A percentile compares a stretch with the other conserved stretches of the same genome.
Conservation (phyloP, 2,329 filamentous ascomycete genomes). For the Sclerotinia spermophila region DNA sequence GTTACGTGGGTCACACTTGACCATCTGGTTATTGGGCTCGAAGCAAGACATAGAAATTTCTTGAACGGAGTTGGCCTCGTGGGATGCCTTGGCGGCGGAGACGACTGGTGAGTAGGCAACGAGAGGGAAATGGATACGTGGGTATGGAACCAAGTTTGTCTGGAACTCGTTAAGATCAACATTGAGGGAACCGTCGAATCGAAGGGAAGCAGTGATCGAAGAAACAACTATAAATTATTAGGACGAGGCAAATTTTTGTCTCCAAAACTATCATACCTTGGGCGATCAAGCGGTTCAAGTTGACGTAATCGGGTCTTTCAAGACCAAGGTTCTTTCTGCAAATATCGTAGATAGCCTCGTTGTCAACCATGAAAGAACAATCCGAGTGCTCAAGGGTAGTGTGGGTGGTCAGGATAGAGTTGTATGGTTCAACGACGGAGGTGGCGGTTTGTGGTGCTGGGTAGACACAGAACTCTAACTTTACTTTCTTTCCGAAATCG, state of each 20-base stretch:
- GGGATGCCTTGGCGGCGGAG: constrained; percentile 56
- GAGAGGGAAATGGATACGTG: constrained; percentile 64
- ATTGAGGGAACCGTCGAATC: constrained; percentile 64
- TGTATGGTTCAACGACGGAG: constrained; percentile 65
- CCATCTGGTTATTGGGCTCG: constrained; percentile 68
- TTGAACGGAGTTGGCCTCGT: constrained; percentile 43
- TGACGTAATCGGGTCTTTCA: constrained; percentile 59
- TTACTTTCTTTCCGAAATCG: constrained; percentile 66
- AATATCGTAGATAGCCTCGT: constrained; percentile 66
- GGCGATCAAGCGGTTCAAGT: constrained; percentile 63
- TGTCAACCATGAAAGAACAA: constrained; percentile 66
- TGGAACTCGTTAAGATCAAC: constrained; percentile 68
- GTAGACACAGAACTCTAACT: constrained; percentile 65
- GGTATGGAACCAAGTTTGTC: constrained; percentile 65
- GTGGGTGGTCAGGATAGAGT: constrained; percentile 54
- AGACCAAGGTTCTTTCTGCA: constrained; percentile 63
- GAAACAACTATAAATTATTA: constrained; percentile 69
- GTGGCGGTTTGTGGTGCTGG: constrained; percentile 61
- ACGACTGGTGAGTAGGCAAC: constrained; percentile 64
- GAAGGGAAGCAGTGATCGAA: constrained; percentile 61
- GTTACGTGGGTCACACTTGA: constrained; percentile 59
- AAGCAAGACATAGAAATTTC: constrained; percentile 43
- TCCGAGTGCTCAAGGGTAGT: constrained; percentile 65
- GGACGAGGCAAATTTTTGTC: background rate
- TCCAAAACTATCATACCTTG: constrained; percentile 61